Base-by-base conservation (phyloP, 2,329 filamentous ascomycete species). In the Chrysoporthe cubensis region DNA sequence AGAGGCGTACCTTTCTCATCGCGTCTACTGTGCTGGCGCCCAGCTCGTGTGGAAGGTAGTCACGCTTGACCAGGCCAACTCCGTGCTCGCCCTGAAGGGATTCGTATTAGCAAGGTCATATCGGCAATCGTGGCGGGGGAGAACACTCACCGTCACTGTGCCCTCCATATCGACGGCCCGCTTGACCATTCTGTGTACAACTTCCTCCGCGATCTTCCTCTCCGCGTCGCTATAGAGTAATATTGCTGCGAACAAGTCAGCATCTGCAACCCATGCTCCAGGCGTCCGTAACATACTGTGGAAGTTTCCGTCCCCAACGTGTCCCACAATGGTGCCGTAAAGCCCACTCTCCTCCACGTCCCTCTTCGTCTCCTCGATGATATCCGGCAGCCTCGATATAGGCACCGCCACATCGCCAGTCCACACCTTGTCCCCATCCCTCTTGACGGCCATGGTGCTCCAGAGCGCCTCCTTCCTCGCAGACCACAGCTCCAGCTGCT, bases 151-250 rank as follows among this genome's bases (percentile, higher is more conserved):
- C 14, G 92, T 94, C 1, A 94, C 92, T 0, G 93, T 96, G 9
- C 93, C 93, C 78, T 96, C 92, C 81, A 94, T 86, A 80, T 93
- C 91, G 61, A 96, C 89, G 0, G 93, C 93, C 70, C 91, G 85
- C 84, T 94, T 94, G 66, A 95, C 91, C 93, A 96, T 96, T 67
- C 88, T 85, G 76, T 94, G 91, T 37, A 96, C 91, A 37, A 95
- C 81, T 52, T 85, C 84, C 74, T 93, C 90, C 2, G 91, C 90
- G 65, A 86, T 84, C 67, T 83, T 79, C 71, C 89, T 85, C 77
- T 95, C 88, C 32, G 83, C 80, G n/a, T 91, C 87, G 67, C 88
- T 90, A 75, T 87, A 88, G 8, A 87, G 75, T 21, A 89, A 75
- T 63, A 88, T 87, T 7, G 85, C 82, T 61, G 21, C 21, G 21